Conservation (phyloP, 2,329 filamentous ascomycete genomes). For the Domatiomyces catenatus region DNA sequence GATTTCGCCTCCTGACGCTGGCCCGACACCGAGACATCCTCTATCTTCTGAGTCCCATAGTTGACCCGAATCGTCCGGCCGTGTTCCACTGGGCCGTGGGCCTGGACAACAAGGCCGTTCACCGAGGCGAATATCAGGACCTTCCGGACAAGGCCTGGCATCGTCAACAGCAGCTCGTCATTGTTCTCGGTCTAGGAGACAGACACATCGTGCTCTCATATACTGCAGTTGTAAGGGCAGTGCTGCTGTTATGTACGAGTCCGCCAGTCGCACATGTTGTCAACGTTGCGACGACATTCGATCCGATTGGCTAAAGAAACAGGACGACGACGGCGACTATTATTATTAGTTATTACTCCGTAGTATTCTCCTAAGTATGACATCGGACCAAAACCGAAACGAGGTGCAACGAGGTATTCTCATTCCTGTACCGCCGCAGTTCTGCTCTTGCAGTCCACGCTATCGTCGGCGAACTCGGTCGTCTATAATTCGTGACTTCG, state of each 20-base stretch:
- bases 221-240: too few relatives aligned
- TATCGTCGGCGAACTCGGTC: background rate
- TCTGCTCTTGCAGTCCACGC: background rate
- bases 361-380: background rate
- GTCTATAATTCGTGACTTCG: background rate
- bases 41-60: slow-evolving; percentile 46
- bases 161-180: slow-evolving; percentile 23
- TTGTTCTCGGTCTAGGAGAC: background rate
- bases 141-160: slow-evolving; percentile 68
- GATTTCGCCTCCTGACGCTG: slow-evolving; percentile 20
- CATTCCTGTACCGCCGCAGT: background rate
- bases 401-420: background rate
- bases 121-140: slow-evolving; percentile 63
- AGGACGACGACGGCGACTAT: background rate
- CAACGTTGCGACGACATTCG: background rate
- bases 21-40: slow-evolving; percentile 24
- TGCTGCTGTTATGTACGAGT: background rate
- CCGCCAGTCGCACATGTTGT: background rate
- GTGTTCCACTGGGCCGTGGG: slow-evolving; percentile 37
- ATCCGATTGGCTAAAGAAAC: background rate
- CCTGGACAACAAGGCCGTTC: slow-evolving; percentile 71
- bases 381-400: background rate
- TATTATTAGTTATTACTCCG: background rate
- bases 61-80: slow-evolving; percentile 49
- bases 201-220: too few relatives aligned